phyloP scores from a whole-genome alignment of 164 flowering plant genomes.

The Platanus orientalis region DNA sequence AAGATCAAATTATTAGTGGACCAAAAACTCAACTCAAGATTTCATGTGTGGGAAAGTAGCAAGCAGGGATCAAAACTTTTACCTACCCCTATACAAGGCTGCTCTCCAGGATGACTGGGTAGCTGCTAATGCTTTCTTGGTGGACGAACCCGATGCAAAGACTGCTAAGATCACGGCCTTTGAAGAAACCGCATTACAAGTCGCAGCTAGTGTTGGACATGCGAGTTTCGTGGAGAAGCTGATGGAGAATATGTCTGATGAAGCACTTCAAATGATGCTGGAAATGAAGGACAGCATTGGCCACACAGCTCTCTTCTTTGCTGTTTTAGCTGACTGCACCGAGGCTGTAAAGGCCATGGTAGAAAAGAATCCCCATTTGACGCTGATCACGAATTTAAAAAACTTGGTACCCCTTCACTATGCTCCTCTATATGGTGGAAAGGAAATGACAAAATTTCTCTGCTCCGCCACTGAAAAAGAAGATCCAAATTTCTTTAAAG shows the following conservation, averaged over 20 bases:
- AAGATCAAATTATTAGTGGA: too few species aligned
- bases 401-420: neutral
- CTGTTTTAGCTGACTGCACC: neutral
- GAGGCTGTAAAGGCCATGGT: neutral
- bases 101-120: conserved; percentile 1
- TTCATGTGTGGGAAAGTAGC: too few species aligned
- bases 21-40: too few species aligned
- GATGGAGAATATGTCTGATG: neutral
- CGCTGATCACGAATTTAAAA: neutral
- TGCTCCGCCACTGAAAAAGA: neutral
- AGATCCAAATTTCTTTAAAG: neutral
- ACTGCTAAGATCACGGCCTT: neutral
- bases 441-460: conserved; percentile 2
- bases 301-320: neutral
- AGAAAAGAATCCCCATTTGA: neutral
- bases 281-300: neutral
- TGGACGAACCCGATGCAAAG: neutral
- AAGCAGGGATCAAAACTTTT: neutral
- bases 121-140: neutral
- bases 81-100: conserved; percentile 5
- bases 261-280: too few species aligned
- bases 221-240: neutral
- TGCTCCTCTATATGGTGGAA: neutral
- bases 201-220: neutral
- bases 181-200: neutral